Conservation (phyloP, 345 rosid genomes). For the Citrus reticulata region DNA sequence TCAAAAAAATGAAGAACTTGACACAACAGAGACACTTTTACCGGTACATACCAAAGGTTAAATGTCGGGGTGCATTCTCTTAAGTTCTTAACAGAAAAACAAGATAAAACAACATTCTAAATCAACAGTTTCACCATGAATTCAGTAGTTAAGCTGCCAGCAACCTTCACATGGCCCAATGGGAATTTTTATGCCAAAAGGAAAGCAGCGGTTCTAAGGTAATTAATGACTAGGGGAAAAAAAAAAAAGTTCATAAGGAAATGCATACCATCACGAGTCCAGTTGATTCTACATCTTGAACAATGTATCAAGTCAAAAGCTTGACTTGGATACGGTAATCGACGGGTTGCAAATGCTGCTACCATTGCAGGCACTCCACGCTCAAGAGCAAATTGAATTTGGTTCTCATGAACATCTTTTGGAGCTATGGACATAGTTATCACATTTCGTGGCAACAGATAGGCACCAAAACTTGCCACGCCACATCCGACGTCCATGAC, state of each 20-base stretch:
- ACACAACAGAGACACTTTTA: not conserved
- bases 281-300: conserved; percentile 96
- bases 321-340: conserved; percentile 85
- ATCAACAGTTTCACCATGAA: not conserved
- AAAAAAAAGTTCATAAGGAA: not conserved
- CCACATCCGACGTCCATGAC: conserved; percentile 94
- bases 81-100: not conserved
- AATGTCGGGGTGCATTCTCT: not conserved
- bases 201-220: not conserved
- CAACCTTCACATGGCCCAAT: not conserved
- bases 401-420: conserved; percentile 99
- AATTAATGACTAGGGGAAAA: no score
- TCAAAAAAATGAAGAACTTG: not conserved
- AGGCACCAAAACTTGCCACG: conserved; percentile 99
- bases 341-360: conserved; percentile 83
- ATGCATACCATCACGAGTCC: conserved; percentile 96
- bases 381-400: conserved; percentile 98
- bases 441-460: conserved; percentile 70
- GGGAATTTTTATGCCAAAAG: not conserved
- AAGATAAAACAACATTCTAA: not conserved
- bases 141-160: not conserved
- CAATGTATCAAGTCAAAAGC: conserved; percentile 96
- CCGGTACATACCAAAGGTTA: not conserved
- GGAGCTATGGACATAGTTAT: conserved; percentile 90
- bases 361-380: conserved; percentile 99